Evolutionary conservation across 2,329 filamentous ascomycete species (phyloP).

Genomic region (Paecilomyces niveus): DNA sequence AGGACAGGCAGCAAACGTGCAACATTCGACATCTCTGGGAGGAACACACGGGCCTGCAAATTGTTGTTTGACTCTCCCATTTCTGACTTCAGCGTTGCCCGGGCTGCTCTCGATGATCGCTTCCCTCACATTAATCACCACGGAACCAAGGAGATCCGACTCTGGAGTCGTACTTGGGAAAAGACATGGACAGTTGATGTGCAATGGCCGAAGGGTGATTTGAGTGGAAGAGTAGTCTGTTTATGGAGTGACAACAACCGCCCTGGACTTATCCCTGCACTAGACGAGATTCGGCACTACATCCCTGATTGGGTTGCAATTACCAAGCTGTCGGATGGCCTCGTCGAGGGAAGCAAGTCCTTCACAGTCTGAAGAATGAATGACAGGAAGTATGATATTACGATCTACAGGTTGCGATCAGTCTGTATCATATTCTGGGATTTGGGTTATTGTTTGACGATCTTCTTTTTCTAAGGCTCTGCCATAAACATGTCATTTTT

Average conservation of each 20-base stretch:
- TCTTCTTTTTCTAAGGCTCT: not conserved
- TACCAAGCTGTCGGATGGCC: slow-evolving; percentile 66
- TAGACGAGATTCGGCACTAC: slow-evolving; percentile 71
- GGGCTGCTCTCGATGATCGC: slow-evolving; percentile 50
- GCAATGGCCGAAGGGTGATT: slow-evolving; percentile 44
- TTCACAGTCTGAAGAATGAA: slow-evolving; percentile 47
- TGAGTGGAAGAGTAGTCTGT: slow-evolving; percentile 66
- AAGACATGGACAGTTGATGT: slow-evolving; percentile 70
- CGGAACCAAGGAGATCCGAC: slow-evolving; percentile 61
- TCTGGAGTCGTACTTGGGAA: slow-evolving; percentile 79
- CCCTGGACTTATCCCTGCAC: slow-evolving; percentile 65
- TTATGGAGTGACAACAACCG: slow-evolving; percentile 82
- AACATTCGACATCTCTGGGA: slow-evolving; percentile 59
- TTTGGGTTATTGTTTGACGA: not conserved
- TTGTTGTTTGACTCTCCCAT: slow-evolving; percentile 65
- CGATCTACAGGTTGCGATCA: not conserved
- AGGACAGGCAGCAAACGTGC: slow-evolving; percentile 43
- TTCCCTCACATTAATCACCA: slow-evolving; percentile 58
- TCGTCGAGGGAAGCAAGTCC: slow-evolving; percentile 71
- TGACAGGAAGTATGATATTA: not conserved
- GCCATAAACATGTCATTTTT: not conserved
- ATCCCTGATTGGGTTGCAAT: slow-evolving; percentile 73
- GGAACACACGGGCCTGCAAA: slow-evolving; percentile 72
- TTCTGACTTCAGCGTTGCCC: slow-evolving; percentile 56
- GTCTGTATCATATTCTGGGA: not conserved